Percentiles rank a stretch among this genome's conserved stretches.
These are phyloP conservation scores for Coemansia sp. DNA, from an alignment of 192 early-diverging fungal genomes.

Conservation along the genomic window DNA sequence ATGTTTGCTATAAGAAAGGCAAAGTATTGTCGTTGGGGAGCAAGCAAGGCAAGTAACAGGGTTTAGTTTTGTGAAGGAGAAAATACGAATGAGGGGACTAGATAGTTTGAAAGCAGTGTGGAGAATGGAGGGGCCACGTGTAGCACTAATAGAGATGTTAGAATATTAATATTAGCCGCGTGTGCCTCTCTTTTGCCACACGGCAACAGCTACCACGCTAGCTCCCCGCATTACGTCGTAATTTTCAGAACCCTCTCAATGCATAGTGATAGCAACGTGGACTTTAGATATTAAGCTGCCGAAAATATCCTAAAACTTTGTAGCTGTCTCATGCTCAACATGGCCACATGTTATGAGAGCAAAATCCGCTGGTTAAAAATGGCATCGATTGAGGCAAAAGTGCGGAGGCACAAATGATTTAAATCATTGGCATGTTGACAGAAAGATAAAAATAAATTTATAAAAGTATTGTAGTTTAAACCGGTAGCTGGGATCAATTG, in stretches of 20 bases:
- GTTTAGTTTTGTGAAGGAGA: background rate
- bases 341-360: too few relatives aligned
- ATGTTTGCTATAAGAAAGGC: background rate
- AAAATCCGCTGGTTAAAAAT: too few relatives aligned
- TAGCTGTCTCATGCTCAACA: too few relatives aligned
- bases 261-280: background rate
- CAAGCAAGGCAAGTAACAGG: background rate
- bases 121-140: background rate
- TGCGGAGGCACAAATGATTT: too few relatives aligned
- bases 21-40: background rate
- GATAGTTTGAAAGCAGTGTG: background rate
- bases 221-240: background rate
- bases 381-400: too few relatives aligned
- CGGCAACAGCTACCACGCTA: background rate
- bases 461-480: too few relatives aligned
- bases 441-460: too few relatives aligned
- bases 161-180: background rate
- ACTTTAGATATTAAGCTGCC: background rate
- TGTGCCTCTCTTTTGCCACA: background rate
- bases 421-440: too few relatives aligned
- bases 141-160: background rate
- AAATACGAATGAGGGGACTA: background rate
- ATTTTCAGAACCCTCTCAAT: background rate
- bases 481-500: background rate
- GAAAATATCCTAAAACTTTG: too few relatives aligned